Percentiles rank a stretch among this genome's conserved stretches.
These are phyloP conservation scores for Debaryomycetaceae sp. DNA, from an alignment of 1,139 yeast genomes.

Conservation along the genomic window DNA sequence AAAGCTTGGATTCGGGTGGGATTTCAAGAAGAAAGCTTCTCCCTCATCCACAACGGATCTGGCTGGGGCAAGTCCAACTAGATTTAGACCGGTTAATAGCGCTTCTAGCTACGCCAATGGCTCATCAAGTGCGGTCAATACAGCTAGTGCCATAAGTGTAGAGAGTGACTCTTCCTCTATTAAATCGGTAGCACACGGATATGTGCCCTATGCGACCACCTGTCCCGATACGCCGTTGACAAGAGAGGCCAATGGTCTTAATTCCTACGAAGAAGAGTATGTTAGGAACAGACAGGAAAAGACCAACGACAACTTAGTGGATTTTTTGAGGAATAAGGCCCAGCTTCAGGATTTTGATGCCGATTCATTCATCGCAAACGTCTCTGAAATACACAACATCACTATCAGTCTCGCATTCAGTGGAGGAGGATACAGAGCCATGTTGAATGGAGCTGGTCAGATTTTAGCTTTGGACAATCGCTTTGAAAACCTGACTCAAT, in stretches of 20 bases:
- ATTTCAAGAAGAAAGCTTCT: too few species aligned
- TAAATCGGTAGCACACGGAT: conserved; percentile 12
- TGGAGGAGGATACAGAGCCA: conserved; percentile 48
- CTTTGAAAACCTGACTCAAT: conserved; percentile 13
- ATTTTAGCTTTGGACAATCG: conserved; percentile 35
- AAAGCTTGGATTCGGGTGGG: too few species aligned
- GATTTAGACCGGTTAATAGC: too few species aligned
- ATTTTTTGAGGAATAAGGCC: conserved; percentile 30
- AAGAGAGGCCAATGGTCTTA: conserved; percentile 27
- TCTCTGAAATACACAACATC: conserved; percentile 26
- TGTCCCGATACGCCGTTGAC: conserved; percentile 23
- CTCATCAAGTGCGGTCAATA: too few species aligned
- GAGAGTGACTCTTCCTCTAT: too few species aligned
- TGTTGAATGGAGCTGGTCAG: conserved; percentile 44
- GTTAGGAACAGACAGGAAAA: conserved; percentile 22
- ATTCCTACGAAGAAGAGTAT: conserved; percentile 26
- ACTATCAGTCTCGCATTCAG: conserved; percentile 42
- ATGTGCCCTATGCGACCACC: conserved; percentile 22
- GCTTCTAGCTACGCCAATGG: too few species aligned
- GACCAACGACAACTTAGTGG: conserved; percentile 29
- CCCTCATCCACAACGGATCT: too few species aligned
- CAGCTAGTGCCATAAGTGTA: too few species aligned
- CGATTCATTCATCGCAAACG: conserved; percentile 19
- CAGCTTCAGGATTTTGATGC: conserved; percentile 34
- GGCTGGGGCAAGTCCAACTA: too few species aligned